Evolutionary conservation across 31 red algal species (phyloP), one percentile per base, ranked within the genome.

Genomic region (Bonnemaisonia californica): DNA sequence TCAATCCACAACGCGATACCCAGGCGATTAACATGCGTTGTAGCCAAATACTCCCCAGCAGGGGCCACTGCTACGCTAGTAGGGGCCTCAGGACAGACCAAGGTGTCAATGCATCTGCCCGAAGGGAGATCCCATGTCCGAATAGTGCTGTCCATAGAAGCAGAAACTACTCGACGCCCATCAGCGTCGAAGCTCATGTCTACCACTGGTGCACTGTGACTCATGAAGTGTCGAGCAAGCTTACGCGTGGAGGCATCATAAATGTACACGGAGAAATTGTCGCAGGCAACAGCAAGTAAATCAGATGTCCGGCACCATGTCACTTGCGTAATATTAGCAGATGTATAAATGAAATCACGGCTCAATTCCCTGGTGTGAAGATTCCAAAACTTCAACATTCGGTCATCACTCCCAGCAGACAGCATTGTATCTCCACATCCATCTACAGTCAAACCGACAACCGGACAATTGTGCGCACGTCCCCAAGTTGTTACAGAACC

Each of bases 101-200:
- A 69, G 29, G 82, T 82, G 71, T 96, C 93, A 1, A 95, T 42
- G 40, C 74, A 58, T 36, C 77, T 67, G 12, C 97, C 97, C 34
- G 87, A 83, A n/a, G 79, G 86, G 34, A 99, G 61, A 77, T 95
- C 91, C 97, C 97, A 99, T 9, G 94, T 92, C 55, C 81, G 64
- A 42, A 99, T 48, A 32, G 90, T 94, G 45, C 91, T 89, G 75
- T 99, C 97, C 69, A 94, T 83, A 54, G 90, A 80, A 19, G 89
- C 77, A 30, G 93, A 89, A 8, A 99, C 29, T 33, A 99, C 63
- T 42, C 83, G 76, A 19, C 94, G 83, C 16, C 93, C 97, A 56
- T 77, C 74, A 1, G 32, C 40, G 37, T 88, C 81, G 45, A 94
- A 99, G 78, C 75, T 71, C 16, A 93, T 45, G 70, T 96, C 97